Evolutionary conservation across 495 filamentous ascomycete species (phyloP).

Genomic region (Penicillium egyptiacum): DNA sequence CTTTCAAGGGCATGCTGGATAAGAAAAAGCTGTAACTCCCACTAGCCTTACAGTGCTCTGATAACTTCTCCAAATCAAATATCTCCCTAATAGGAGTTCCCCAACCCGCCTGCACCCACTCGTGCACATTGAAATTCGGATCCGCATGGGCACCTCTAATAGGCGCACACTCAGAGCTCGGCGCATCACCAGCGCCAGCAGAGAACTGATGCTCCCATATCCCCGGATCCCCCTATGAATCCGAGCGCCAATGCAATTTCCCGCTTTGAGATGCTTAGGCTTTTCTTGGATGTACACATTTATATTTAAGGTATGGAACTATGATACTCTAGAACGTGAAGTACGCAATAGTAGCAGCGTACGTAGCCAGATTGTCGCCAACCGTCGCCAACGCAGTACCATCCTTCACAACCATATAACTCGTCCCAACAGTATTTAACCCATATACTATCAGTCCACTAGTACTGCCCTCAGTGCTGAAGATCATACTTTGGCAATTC

Average conservation of each 20-base stretch:
- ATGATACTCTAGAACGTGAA: slow-evolving; percentile 31
- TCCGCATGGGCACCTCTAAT: slow-evolving; percentile 27
- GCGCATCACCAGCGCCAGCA: slow-evolving; percentile 48
- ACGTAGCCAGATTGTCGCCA: slow-evolving; percentile 56
- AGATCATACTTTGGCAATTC: slow-evolving; percentile 62
- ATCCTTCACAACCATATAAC: slow-evolving; percentile 48
- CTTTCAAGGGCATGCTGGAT: slow-evolving; percentile 54
- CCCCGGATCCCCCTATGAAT: too few species aligned
- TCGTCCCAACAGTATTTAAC: slow-evolving; percentile 51
- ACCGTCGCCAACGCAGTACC: slow-evolving; percentile 50
- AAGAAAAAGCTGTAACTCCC: slow-evolving; percentile 53
- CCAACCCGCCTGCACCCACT: slow-evolving; percentile 54
- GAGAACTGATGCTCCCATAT: slow-evolving; percentile 44
- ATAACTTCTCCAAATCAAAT: slow-evolving; percentile 55
- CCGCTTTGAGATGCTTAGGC: too few species aligned
- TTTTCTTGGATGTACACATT: too few species aligned
- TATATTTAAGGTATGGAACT: too few species aligned
- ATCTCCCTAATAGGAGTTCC: slow-evolving; percentile 57
- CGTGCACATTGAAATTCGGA: slow-evolving; percentile 39
- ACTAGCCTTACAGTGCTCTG: slow-evolving; percentile 40
- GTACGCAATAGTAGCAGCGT: slow-evolving; percentile 52
- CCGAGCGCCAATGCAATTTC: too few species aligned
- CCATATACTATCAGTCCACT: slow-evolving; percentile 43
- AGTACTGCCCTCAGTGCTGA: slow-evolving; percentile 51
- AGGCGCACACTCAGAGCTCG: slow-evolving; percentile 31